Evolutionary conservation across 306 rosid genomes (phyloP), one percentile per base, ranked within the genome.

Genomic region (Castanospermum australe): DNA sequence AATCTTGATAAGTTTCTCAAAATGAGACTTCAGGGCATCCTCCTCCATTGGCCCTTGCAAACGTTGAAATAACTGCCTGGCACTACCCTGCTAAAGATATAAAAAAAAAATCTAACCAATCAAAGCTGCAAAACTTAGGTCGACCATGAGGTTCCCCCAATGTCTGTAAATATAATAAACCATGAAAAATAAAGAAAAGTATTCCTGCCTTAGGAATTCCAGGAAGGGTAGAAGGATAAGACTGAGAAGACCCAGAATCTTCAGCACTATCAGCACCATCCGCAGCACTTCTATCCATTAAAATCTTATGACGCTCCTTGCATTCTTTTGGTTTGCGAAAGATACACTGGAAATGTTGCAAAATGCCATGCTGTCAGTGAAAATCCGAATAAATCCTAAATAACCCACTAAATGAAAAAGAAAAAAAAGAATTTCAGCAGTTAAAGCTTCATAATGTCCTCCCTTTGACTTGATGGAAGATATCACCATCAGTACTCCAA

Each of bases 211-310:
- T 89, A 1, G 97, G 97, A 83, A 91, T 93, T 60, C 97, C 96
- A 2, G 92, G 96, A 66, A 93, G 76, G 1, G 96, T 89, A 66
- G 92, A 91, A 38, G 96, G 92, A 85, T 91, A 93, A 56, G 97
- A 86, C 78, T 91, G 96, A 67, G 97, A 91, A 76, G 96, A 89
- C 68, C 92, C 97, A 17, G 96, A 93, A 85, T 93, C 97, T 88
- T 93, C 97, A 57, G 94, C 97, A 68, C 97, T 93, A 60, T 93
- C 97, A 41, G 90, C 97, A 67, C 91, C 96, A 84, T 93, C 97
- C 80, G 91, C 94, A 66, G 89, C 61, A 61, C 72, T 84, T 85
- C 86, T 86, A 72, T 93, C 96, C 96, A 93, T 93, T 56, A 93
- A 85, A 45, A 81, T n/a, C 81, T 88, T 93, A 88, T 91, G 96